Conservation (phyloP, 2,329 filamentous ascomycete species). For the Cladosporium halotolerans region DNA sequence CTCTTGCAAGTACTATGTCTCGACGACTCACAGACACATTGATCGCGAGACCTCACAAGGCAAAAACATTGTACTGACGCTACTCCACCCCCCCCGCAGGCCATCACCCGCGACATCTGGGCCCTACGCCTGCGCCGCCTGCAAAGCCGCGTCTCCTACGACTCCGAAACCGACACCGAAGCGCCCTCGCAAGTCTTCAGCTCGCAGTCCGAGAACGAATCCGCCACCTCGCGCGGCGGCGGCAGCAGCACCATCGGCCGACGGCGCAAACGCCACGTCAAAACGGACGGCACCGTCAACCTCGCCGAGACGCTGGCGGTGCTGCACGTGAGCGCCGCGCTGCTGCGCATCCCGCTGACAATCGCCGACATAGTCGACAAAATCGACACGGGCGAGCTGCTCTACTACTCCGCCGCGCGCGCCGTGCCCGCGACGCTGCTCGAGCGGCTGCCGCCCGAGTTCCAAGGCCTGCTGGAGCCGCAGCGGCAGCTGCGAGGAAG, state of each 20-base stretch:
- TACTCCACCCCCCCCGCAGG: conserved; percentile 25
- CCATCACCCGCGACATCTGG: conserved; percentile 79
- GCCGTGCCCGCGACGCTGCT: conserved; percentile 58
- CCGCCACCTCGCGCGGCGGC: conserved; percentile 27
- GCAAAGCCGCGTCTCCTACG: conserved; percentile 34
- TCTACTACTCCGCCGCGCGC: conserved; percentile 60
- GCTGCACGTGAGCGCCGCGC: conserved; percentile 70
- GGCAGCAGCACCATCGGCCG: conserved; percentile 28
- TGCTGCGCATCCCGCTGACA: conserved; percentile 70
- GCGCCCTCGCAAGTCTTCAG: conserved; percentile 49
- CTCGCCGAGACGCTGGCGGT: conserved; percentile 69
- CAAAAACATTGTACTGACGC: conserved; percentile 8
- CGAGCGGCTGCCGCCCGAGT: conserved; percentile 56
- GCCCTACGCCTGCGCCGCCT: conserved; percentile 61
- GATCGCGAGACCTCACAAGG: too few species aligned
- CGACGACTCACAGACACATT: too few species aligned
- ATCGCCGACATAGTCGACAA: conserved; percentile 66
- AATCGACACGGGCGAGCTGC: conserved; percentile 60
- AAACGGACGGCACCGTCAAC: conserved; percentile 49
- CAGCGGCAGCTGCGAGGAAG: conserved; percentile 43
- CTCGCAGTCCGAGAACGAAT: conserved; percentile 49
- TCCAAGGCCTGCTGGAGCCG: conserved; percentile 54
- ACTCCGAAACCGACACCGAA: conserved; percentile 28
- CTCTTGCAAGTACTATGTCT: too few species aligned
- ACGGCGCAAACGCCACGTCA: conserved; percentile 32